Evolutionary conservation across 371 early-diverging fungal genomes (phyloP), one percentile per base, ranked within the genome.

Genomic region (Rhizopus delemar): DNA sequence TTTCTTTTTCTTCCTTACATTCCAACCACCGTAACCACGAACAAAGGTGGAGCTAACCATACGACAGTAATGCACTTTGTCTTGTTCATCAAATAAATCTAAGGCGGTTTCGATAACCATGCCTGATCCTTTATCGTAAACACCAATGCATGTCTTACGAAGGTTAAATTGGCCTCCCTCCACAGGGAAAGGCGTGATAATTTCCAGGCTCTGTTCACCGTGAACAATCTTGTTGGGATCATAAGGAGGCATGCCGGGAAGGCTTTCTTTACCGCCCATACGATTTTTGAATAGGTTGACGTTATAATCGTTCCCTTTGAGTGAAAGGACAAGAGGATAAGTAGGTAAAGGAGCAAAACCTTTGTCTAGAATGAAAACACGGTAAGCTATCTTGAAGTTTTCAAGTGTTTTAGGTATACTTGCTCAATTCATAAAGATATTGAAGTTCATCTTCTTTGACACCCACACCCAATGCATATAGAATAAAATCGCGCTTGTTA

Each of bases 151-250:
- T 0, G 75, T 80, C 48, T 78, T 82, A 41, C 77, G 65, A 3
- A 84, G 54, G n/a, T 67, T 69, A 60, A 89, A 88, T 31, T 62
- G 59, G 35, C 89, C 91, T 33, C 81, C 81, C 1, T 78, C 72
- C 2, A 65, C 60, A 34, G 91, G 91, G 56, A 88, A 66, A 7
- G 84, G 85, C 8, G 71, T 78, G 46, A 83, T 58, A 33, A 89
- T 63, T 59, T 88, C 83, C 39, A 86, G 65, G 43, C 75, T 68
- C 60, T 89, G 90, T 59, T 90, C 91, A 45, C 91, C 91, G 59
- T 91, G 90, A 0, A 91, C 86, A 36, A 91, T 82, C 34, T 75
- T 77, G 70, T 86, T 87, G 49, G 88, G 83, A 57, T 91, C 88
- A 63, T 78, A 85, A 49, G 77, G 75, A 28, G 91, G 88, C 61